phyloP scores from a whole-genome alignment of 2,329 filamentous ascomycete species.

The Calonectria honghensis region DNA sequence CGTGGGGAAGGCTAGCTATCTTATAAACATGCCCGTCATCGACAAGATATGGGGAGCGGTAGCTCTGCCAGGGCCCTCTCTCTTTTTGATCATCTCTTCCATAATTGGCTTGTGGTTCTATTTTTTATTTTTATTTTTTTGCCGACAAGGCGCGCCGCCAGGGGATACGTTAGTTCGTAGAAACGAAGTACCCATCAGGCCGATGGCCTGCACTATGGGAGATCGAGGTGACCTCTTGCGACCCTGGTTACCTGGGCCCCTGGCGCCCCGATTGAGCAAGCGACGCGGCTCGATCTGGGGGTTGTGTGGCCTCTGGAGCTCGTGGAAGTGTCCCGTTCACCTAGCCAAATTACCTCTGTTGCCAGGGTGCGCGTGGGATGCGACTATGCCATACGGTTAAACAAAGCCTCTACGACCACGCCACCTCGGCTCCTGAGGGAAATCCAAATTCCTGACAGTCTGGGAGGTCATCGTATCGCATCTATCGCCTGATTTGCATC shows the following conservation, averaged over 20 bases:
- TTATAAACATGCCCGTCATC: slow-evolving; percentile 48
- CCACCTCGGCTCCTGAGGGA: slow-evolving; percentile 56
- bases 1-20: slow-evolving; percentile 49
- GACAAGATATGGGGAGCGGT: slow-evolving; percentile 36
- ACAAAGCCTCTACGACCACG: slow-evolving; percentile 52
- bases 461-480: slow-evolving; percentile 48
- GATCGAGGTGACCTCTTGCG: slow-evolving; percentile 45
- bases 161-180: slow-evolving; percentile 43
- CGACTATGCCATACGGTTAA: slow-evolving; percentile 51
- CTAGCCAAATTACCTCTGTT: slow-evolving; percentile 47
- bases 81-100: slow-evolving; percentile 39
- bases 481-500: slow-evolving; percentile 44
- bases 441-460: slow-evolving; percentile 43
- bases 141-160: slow-evolving; percentile 44
- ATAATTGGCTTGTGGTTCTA: slow-evolving; percentile 43
- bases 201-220: slow-evolving; percentile 36
- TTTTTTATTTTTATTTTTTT: slow-evolving; percentile 27
- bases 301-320: slow-evolving; percentile 44
- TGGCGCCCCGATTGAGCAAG: slow-evolving; percentile 46
- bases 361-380: slow-evolving; percentile 47
- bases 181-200: slow-evolving; percentile 43
- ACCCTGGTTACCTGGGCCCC: slow-evolving; percentile 37
- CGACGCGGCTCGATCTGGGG: slow-evolving; percentile 49
- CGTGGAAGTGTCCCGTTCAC: slow-evolving; percentile 39
- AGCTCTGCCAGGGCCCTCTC: slow-evolving; percentile 44